A percentile compares a stretch with the other conserved stretches of the same genome.
phyloP scores from a whole-genome alignment of 306 rosid genomes.

The Cicer judaicum region DNA sequence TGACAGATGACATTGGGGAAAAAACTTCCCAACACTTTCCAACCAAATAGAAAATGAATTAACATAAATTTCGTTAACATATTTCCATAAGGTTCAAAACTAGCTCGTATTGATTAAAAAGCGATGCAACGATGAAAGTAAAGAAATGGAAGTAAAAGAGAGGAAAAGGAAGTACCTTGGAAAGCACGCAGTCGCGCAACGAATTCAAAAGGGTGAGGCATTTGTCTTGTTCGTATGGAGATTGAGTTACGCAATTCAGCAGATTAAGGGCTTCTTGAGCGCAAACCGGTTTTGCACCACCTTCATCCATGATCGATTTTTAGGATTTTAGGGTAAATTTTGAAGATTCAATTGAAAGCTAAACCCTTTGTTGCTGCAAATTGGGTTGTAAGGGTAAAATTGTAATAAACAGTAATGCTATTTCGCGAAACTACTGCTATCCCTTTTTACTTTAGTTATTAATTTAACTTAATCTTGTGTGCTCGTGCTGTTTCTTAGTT shows the following conservation, averaged over 20 bases:
- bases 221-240: conserved; percentile 68
- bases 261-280: conserved; percentile 75
- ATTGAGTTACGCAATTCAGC: conserved; percentile 74
- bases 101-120: not conserved
- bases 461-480: too few species aligned
- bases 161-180: conserved; percentile 57
- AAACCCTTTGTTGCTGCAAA: not conserved
- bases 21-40: not conserved
- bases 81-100: not conserved
- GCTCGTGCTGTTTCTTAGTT: too few species aligned
- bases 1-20: not conserved
- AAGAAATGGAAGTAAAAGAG: not conserved
- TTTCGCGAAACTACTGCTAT: too few species aligned
- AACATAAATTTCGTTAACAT: not conserved
- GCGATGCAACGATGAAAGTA: not conserved
- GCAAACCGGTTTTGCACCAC: conserved; percentile 57
- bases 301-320: conserved; percentile 52
- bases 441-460: too few species aligned
- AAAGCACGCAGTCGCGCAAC: conserved; percentile 71
- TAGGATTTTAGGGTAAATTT: conserved; percentile 42
- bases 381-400: not conserved
- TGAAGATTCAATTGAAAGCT: conserved; percentile 9
- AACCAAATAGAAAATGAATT: not conserved
- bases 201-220: conserved; percentile 70
- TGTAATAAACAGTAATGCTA: too few species aligned